Evolutionary conservation across 306 rosid genomes (phyloP).

Genomic region (Gastrolobium bilobum): DNA sequence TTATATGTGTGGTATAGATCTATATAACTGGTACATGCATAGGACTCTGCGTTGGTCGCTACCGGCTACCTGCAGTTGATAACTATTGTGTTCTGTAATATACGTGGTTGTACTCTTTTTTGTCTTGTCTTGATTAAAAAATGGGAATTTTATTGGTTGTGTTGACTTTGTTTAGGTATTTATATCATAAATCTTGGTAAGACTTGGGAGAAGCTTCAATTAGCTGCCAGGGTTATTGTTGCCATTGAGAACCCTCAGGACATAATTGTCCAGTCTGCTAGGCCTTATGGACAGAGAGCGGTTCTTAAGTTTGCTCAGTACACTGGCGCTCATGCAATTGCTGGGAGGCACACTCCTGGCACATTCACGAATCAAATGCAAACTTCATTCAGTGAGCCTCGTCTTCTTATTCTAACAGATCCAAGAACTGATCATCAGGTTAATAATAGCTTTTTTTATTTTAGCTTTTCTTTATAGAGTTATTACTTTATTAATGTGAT

Average conservation of each 20-base stretch:
- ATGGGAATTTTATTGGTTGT: background rate
- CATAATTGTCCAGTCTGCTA: conserved; percentile 79
- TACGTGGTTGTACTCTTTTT: too few species aligned
- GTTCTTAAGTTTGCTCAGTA: conserved; percentile 86
- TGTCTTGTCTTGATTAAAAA: background rate
- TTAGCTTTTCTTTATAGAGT: background rate
- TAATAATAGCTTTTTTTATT: background rate
- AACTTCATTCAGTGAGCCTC: conserved; percentile 88
- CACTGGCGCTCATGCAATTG: conserved; percentile 86
- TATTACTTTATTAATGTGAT: too few species aligned
- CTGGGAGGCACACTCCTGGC: conserved; percentile 92
- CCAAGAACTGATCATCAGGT: conserved; percentile 98
- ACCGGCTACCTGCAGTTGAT: too few species aligned
- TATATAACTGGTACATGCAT: too few species aligned
- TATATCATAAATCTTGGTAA: conserved; percentile 85
- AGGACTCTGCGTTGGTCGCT: too few species aligned
- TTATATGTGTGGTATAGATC: too few species aligned
- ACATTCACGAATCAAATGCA: conserved; percentile 93
- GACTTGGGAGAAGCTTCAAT: conserved; percentile 84
- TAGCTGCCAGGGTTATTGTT: conserved; percentile 90
- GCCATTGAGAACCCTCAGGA: conserved; percentile 89
- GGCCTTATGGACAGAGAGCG: conserved; percentile 91
- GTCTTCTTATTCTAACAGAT: conserved; percentile 88
- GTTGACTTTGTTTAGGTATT: conserved; percentile 59
- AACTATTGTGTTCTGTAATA: too few species aligned